Evolutionary conservation across 2,329 filamentous ascomycete genomes (phyloP).

Genomic region (Colletotrichum sp.): DNA sequence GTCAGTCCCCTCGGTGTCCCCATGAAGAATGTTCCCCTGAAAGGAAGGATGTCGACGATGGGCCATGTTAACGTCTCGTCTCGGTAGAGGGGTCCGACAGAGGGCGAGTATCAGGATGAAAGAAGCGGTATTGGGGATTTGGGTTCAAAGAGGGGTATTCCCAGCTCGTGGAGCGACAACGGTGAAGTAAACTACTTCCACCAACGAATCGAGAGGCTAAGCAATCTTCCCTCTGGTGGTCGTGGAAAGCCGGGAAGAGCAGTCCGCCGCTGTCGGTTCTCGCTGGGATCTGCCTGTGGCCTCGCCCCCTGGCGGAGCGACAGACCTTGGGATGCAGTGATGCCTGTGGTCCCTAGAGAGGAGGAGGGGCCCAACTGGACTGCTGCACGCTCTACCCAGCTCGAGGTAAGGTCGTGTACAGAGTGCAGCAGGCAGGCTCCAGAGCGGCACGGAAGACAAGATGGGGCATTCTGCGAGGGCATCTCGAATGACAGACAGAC

Average conservation of each 20-base stretch:
- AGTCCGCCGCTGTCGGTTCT: background rate
- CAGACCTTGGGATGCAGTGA: background rate
- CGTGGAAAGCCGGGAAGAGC: constrained; percentile 2
- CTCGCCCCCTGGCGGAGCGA: background rate
- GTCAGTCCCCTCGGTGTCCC: background rate
- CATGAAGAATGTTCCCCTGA: background rate
- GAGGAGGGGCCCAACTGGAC: background rate
- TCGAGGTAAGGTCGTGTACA: background rate
- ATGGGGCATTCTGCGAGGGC: background rate
- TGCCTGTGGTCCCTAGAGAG: background rate
- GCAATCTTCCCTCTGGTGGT: constrained; percentile 1
- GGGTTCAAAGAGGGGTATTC: constrained; percentile 4
- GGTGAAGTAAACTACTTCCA: background rate
- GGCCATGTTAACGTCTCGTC: background rate
- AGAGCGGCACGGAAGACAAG: background rate
- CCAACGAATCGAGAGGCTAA: constrained; percentile 11
- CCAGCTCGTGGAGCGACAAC: background rate
- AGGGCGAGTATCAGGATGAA: background rate
- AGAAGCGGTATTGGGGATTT: constrained; percentile 4
- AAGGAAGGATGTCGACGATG: background rate
- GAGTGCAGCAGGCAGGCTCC: background rate
- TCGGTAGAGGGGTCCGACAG: constrained; percentile 3
- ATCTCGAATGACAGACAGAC: background rate
- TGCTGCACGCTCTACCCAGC: background rate
- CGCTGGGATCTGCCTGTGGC: constrained; percentile 7